Conservation (phyloP, 2,329 filamentous ascomycete genomes). For the Curvularia hawaiiensis region DNA sequence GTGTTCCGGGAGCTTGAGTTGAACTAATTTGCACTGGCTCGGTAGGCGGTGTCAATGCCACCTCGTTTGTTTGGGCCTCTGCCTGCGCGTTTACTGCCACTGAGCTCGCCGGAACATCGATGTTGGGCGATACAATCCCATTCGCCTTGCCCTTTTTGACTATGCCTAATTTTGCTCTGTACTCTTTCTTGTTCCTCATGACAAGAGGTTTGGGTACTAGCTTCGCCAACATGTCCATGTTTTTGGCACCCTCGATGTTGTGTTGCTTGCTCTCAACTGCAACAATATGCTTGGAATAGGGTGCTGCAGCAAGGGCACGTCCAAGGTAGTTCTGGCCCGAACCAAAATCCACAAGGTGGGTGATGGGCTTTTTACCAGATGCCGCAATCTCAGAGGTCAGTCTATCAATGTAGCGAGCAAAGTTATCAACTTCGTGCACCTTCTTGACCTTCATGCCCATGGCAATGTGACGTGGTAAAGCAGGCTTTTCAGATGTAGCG, state of each 20-base stretch:
- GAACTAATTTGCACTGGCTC: conserved; percentile 1
- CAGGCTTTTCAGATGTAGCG: conserved; percentile 52
- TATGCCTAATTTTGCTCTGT: conserved; percentile 55
- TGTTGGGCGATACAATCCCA: neutral
- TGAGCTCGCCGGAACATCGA: neutral
- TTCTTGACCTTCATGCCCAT: conserved; percentile 98
- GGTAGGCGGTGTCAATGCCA: neutral
- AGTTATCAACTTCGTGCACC: conserved; percentile 88
- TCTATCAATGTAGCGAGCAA: conserved; percentile 81
- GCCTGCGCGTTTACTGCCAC: neutral
- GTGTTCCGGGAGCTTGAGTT: conserved; percentile 5
- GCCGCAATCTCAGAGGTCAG: conserved; percentile 61
- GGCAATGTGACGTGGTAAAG: conserved; percentile 72
- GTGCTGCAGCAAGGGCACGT: conserved; percentile 79
- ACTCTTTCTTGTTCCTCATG: conserved; percentile 84
- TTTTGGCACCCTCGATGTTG: conserved; percentile 84
- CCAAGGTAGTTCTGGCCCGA: conserved; percentile 97
- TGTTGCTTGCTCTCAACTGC: conserved; percentile 87
- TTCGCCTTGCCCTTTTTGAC: conserved; percentile 49
- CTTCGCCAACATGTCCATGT: conserved; percentile 82
- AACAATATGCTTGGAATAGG: conserved; percentile 85
- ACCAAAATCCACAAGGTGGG: conserved; percentile 93
- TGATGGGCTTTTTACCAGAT: conserved; percentile 57
- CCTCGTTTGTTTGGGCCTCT: neutral
- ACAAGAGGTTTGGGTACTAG: conserved; percentile 74